Base-by-base conservation (phyloP, 805 yeast species). In the Zygotorulaspora florentina region DNA sequence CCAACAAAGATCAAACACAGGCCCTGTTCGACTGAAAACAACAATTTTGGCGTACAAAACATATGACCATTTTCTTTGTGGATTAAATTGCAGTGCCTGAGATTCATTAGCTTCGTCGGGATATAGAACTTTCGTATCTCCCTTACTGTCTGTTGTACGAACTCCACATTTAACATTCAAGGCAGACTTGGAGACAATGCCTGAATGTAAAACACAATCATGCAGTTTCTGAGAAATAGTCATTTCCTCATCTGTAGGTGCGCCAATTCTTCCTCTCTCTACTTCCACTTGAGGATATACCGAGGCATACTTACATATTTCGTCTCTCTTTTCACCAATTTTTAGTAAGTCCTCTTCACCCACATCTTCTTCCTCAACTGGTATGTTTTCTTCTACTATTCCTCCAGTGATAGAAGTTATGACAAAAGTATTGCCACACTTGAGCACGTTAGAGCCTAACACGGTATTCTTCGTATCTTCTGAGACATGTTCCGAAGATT, bases 161-260 rank as follows among this genome's bases (percentile, higher is more conserved):
- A 77, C 61, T 42, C 80, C 76, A 13, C 62, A 61, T 16, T 54
- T 43, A 2, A 64, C 63, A 54, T 74, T 73, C 47, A 85, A 68
- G 6, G 85, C 73, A 20, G 73, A 61, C 35, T 69, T 67, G 2
- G 75, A 66, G 15, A 85, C 62, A 17, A 85, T 50, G 25, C 77
- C 76, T 10, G 85, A 76, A 50, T 80, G 81, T 38, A 76, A 64
- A 4, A 87, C 61, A 4, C 77, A 68, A 52, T 85, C 85, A 55
- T 80, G 79, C 18, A 86, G 55, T 47, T 70, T 70, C 61, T 87
- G 95, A 1, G 87, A 77, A 16, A 84, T 58, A 26, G 76, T 79
- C 81, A 85, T 86, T 61, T 88, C 96, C 65, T 88, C 96, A 55
- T 82, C 86, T 1, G 90, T 80, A 25, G 96, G 95, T 0, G 88